Evolutionary conservation across 2,329 filamentous ascomycete species (phyloP).

Genomic region (Teratosphaeriaceae sp.): DNA sequence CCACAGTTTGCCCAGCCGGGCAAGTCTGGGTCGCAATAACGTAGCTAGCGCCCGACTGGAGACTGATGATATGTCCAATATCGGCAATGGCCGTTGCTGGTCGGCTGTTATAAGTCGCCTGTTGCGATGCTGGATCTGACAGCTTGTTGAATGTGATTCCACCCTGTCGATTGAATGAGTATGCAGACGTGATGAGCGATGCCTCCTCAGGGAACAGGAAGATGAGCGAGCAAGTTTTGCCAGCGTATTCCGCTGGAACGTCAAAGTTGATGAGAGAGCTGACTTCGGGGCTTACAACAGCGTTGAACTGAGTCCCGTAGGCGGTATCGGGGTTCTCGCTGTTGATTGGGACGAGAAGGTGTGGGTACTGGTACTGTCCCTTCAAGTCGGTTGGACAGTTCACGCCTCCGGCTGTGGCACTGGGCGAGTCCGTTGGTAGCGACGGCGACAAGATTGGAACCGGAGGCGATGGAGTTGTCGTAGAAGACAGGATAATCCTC

Average conservation of each 20-base stretch:
- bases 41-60: constrained; percentile 12
- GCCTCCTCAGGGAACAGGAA: constrained; percentile 58
- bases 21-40: constrained; percentile 13
- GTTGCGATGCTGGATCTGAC: constrained; percentile 36
- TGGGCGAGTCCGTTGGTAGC: constrained; percentile 6
- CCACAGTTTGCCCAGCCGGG: constrained; percentile 7
- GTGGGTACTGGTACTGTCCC: constrained; percentile 43
- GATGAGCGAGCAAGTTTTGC: constrained; percentile 56
- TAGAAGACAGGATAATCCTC: constrained; percentile 11
- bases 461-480: not conserved
- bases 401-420: constrained; percentile 9
- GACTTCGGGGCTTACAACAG: constrained; percentile 47
- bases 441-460: not conserved
- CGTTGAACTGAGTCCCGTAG: constrained; percentile 50
- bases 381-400: constrained; percentile 26
- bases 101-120: constrained; percentile 50
- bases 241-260: constrained; percentile 47
- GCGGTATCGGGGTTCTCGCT: constrained; percentile 47
- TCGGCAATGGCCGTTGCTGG: constrained; percentile 40
- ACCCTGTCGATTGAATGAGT: constrained; percentile 39
- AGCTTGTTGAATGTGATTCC: constrained; percentile 33
- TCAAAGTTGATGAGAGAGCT: constrained; percentile 66
- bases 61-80: constrained; percentile 8
- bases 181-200: constrained; percentile 54
- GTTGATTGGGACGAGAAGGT: constrained; percentile 58